Evolutionary conservation across 805 yeast species (phyloP), one percentile per base, ranked within the genome.

Genomic region (Kluyveromyces siamensis): DNA sequence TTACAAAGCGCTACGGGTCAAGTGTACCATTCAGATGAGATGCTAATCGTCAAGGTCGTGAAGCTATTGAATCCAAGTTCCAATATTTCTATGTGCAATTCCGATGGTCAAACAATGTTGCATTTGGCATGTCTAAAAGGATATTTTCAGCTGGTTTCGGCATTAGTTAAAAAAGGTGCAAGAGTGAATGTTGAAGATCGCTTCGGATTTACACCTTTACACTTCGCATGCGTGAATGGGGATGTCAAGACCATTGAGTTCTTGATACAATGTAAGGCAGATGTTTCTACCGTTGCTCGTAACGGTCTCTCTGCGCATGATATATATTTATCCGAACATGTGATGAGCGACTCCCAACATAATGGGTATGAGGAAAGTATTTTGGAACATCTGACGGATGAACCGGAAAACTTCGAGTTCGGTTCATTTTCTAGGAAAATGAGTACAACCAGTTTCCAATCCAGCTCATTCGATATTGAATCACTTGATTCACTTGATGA

Each of bases 151-250:
- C 72, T 93, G 48, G 77, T 80, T 16, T 69, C 76, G 21, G 81
- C 81, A 27, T 73, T 93, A 58, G 69, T 90, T 4, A 80, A 75
- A 45, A 79, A 69, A 39, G 83, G 82, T 37, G 83, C 88, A 50
- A 77, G 83, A 58, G 73, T 83, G 41, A 90, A 87, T 64, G 71
- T 74, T 43, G 79, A 77, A 57, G 99, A 93, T 63, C 73, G 75
- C 40, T 86, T 83, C 61, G 96, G 96, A 1, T 78, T 79, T 52
- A 83, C 96, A 0, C 96, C 99, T 5, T 71, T 93, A 49, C 96
- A 90, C 64, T 82, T 85, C 60, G 96, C 97, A 0, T 78, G 88
- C 33, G 63, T 90, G 56, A 72, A 75, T 55, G 96, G 96, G 33
- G 76, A 84, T 59, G 71, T 86, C 46, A 82, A 77, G 43, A 72